A percentile compares a stretch with the other conserved stretches of the same genome.
Evolutionary conservation across 1,284 basidiomycete species (phyloP).

Genomic region (Boletus semigastroideus): DNA sequence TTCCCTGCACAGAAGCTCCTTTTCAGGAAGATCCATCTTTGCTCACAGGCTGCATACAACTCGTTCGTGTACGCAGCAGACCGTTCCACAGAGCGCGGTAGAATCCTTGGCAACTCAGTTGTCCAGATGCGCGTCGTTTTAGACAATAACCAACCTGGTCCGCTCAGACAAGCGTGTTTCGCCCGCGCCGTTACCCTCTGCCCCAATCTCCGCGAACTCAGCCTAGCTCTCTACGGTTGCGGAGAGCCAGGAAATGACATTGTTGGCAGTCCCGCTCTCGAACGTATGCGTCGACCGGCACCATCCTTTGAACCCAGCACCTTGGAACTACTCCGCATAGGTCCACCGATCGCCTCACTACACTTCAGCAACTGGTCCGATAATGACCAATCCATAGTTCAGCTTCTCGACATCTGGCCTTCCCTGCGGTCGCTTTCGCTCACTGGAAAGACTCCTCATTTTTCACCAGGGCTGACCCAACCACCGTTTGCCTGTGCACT

Average conservation of each 20-base stretch:
- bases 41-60: slow-evolving; percentile 49
- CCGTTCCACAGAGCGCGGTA: slow-evolving; percentile 44
- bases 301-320: slow-evolving; percentile 57
- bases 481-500: slow-evolving; percentile 48
- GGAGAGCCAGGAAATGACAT: slow-evolving; percentile 47
- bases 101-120: slow-evolving; percentile 52
- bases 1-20: slow-evolving; percentile 59
- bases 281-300: slow-evolving; percentile 49
- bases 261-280: slow-evolving; percentile 44
- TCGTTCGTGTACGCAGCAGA: slow-evolving; percentile 54
- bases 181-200: slow-evolving; percentile 56
- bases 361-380: slow-evolving; percentile 71
- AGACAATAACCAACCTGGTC: slow-evolving; percentile 64
- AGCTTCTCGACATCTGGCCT: slow-evolving; percentile 63
- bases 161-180: slow-evolving; percentile 54
- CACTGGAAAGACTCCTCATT: slow-evolving; percentile 56
- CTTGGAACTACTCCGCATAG: slow-evolving; percentile 50
- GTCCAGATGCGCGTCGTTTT: slow-evolving; percentile 52
- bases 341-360: slow-evolving; percentile 54
- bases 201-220: slow-evolving; percentile 55
- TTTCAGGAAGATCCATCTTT: slow-evolving; percentile 55
- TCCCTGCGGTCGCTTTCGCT: slow-evolving; percentile 54
- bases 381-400: slow-evolving; percentile 53
- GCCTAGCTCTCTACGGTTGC: slow-evolving; percentile 58
- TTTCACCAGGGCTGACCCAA: slow-evolving; percentile 41